These are phyloP conservation scores for Phytomonas sp. DNA, from an alignment of 208 protist species.

Conservation along the genomic window DNA sequence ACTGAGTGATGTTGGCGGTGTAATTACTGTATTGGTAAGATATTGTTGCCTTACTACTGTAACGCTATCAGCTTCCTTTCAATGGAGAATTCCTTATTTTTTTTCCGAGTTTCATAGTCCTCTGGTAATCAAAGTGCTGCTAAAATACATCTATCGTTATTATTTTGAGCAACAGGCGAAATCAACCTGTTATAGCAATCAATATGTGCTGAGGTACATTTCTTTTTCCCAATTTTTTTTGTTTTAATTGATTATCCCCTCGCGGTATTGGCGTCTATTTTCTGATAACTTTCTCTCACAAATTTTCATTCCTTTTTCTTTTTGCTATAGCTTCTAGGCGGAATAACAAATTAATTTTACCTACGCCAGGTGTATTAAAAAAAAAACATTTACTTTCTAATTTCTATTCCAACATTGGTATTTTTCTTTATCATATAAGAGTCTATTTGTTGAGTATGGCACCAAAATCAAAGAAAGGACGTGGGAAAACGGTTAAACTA, in stretches of 20 bases:
- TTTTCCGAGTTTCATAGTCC: neutral
- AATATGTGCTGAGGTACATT: neutral
- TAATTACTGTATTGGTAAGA: neutral
- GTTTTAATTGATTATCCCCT: neutral
- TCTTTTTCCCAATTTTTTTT: neutral
- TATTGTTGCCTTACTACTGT: neutral
- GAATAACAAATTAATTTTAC: neutral
- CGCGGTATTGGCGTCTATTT: neutral
- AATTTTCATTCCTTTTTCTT: neutral
- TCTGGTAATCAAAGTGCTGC: neutral
- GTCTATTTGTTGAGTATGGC: conserved; percentile 24
- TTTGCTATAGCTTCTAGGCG: neutral
- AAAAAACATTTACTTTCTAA: neutral
- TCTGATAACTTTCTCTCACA: neutral
- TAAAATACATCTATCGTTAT: neutral
- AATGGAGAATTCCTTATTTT: neutral
- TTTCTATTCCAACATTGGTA: neutral
- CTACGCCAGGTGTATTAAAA: neutral
- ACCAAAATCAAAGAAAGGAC: conserved; percentile 60
- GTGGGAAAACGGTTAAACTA: conserved; percentile 76
- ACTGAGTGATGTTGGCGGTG: neutral
- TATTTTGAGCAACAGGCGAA: neutral
- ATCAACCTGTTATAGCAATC: too few relatives aligned
- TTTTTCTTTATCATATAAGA: neutral
- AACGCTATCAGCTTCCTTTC: neutral